These are phyloP conservation scores for Scytalidium sp. DNA, from an alignment of 2,329 filamentous ascomycete genomes.

Conservation along the genomic window DNA sequence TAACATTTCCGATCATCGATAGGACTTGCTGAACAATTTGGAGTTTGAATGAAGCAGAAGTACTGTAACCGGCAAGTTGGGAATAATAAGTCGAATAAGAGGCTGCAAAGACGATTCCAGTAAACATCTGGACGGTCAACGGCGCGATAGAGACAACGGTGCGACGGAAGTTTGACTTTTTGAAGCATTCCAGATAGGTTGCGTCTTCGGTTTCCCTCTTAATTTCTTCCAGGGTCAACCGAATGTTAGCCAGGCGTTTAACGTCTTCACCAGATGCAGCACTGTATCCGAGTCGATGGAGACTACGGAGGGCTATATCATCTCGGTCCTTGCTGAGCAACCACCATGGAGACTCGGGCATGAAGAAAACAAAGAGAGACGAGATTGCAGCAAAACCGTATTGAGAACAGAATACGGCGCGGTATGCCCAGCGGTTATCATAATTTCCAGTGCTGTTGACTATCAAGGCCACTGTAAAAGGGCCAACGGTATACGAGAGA, in stretches of 20 bases:
- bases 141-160: constrained; percentile 15
- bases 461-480: constrained; percentile 29
- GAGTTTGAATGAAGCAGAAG: constrained; percentile 30
- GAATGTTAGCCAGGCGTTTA: constrained; percentile 16
- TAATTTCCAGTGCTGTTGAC: constrained; percentile 27
- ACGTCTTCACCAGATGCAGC: constrained; percentile 2
- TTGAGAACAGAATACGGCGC: constrained; percentile 30
- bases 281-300: constrained; percentile 13
- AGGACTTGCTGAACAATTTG: constrained; percentile 33
- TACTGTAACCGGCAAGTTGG: constrained; percentile 34
- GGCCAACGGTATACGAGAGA: constrained; percentile 29
- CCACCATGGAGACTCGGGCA: constrained; percentile 44
- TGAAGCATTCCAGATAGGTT: constrained; percentile 15
- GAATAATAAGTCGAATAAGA: constrained; percentile 36
- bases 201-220: constrained; percentile 23
- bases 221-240: constrained; percentile 20
- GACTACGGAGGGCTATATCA: constrained; percentile 39
- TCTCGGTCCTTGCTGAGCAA: constrained; percentile 39
- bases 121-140: constrained; percentile 9
- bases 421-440: constrained; percentile 31
- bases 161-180: constrained; percentile 15
- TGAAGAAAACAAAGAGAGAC: constrained; percentile 28
- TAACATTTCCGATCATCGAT: constrained; percentile 30
- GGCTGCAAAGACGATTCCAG: constrained; percentile 29
- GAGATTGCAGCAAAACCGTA: constrained; percentile 31